These are phyloP conservation scores for Prunus salicina DNA, from an alignment of 306 rosid genomes.

Conservation along the genomic window DNA sequence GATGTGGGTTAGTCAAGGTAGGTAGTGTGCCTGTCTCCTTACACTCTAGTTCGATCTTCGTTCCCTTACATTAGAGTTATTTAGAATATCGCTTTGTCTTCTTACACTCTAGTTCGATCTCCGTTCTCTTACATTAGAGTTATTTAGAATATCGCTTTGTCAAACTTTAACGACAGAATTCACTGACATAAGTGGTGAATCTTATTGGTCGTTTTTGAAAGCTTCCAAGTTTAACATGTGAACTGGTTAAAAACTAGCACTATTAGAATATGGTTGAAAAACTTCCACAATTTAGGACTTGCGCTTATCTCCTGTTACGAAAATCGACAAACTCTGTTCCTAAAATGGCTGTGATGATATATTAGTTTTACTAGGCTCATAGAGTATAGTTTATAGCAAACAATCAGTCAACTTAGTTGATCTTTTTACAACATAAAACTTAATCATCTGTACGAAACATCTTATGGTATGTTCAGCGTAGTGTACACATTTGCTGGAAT, in stretches of 20 bases:
- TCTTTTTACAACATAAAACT: neutral
- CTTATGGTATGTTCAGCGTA: neutral
- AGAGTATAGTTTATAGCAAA: neutral
- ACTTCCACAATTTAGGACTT: no score
- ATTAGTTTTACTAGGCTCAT: neutral
- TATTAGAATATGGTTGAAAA: neutral
- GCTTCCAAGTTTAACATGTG: no score
- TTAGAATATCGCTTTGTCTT: no score
- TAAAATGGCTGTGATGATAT: neutral
- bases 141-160: no score
- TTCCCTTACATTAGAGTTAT: no score
- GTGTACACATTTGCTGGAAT: neutral
- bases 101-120: no score
- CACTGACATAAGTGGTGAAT: neutral
- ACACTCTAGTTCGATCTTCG: no score
- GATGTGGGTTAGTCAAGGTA: no score
- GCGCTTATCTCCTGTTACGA: neutral
- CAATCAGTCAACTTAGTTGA: conserved; percentile 1
- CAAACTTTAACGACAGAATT: no score
- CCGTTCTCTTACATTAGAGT: no score
- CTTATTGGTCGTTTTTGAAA: neutral
- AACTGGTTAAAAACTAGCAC: no score
- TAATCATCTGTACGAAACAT: conserved; percentile 1
- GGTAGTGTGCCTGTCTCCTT: no score
- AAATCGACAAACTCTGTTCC: neutral